phyloP scores from a whole-genome alignment of 2,329 filamentous ascomycete species.

The Leptosphaerulina australis region DNA sequence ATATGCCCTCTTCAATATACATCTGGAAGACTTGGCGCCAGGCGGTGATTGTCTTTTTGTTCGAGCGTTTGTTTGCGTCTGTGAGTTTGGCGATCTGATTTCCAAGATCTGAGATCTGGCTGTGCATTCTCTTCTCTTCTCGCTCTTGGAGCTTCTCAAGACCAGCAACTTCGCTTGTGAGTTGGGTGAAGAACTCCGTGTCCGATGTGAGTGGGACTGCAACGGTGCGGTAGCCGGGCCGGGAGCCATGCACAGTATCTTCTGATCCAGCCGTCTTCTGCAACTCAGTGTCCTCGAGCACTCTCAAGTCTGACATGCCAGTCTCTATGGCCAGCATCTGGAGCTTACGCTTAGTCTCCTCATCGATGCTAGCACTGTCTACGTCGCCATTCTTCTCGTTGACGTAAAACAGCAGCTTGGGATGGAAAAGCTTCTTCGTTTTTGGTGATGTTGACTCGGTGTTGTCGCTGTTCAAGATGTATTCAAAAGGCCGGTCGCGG shows the following conservation, averaged over 20 bases:
- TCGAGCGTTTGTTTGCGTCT: conserved; percentile 67
- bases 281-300: conserved; percentile 32
- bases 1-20: conserved; percentile 79
- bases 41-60: conserved; percentile 67
- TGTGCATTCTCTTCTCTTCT: conserved; percentile 68
- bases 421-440: conserved; percentile 57
- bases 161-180: conserved; percentile 72
- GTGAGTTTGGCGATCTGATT: conserved; percentile 68
- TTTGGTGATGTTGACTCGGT: conserved; percentile 10
- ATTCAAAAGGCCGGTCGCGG: conserved; percentile 45
- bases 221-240: conserved; percentile 55
- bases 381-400: conserved; percentile 70
- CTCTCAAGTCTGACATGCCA: conserved; percentile 48
- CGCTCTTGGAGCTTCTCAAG: conserved; percentile 71
- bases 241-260: conserved; percentile 9
- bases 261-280: conserved; percentile 6
- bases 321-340: conserved; percentile 63
- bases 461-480: conserved; percentile 38
- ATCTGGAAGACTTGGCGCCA: conserved; percentile 85
- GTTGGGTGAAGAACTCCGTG: conserved; percentile 76
- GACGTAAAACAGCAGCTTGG: conserved; percentile 73
- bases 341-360: conserved; percentile 68
- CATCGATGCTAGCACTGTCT: conserved; percentile 70
- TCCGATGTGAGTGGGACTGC: conserved; percentile 80
- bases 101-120: conserved; percentile 69